These are phyloP conservation scores for Trichosporon asahii DNA, from an alignment of 1,284 basidiomycete genomes.

Conservation along the genomic window DNA sequence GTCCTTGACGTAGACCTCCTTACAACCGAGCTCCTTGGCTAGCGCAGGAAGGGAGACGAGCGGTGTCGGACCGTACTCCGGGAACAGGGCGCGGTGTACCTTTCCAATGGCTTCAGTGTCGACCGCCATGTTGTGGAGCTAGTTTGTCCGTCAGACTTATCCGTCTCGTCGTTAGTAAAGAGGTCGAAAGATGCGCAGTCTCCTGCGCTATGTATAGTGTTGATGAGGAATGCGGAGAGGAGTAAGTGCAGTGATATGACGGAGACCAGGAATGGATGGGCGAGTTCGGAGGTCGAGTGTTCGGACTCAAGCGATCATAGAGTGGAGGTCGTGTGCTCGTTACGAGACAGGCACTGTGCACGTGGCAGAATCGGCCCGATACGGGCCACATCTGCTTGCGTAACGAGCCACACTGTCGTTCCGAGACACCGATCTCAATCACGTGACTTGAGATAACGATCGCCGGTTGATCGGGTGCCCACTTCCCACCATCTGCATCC, in stretches of 20 bases:
- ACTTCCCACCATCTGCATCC: background rate
- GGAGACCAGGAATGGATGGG: background rate
- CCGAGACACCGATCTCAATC: background rate
- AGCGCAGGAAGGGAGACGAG: constrained; percentile 14
- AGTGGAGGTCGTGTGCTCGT: background rate
- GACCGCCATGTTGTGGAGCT: background rate
- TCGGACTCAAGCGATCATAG: background rate
- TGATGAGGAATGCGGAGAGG: background rate
- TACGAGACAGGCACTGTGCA: background rate
- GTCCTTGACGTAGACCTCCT: constrained; percentile 23
- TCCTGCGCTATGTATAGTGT: background rate
- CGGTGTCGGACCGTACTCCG: constrained; percentile 17
- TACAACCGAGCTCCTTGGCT: constrained; percentile 18
- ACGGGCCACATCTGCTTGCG: background rate
- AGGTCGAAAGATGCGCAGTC: background rate
- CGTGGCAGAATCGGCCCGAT: background rate
- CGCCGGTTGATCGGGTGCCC: background rate
- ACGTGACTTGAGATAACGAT: background rate
- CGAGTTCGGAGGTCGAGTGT: background rate
- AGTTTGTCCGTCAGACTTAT: background rate
- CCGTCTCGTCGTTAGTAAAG: background rate
- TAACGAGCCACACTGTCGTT: background rate
- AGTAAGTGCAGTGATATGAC: background rate
- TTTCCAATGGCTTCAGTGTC: constrained; percentile 10
- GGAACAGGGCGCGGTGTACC: constrained; percentile 23